These are phyloP conservation scores for Pestalotiopsis sp. DNA, from an alignment of 2,329 filamentous ascomycete species.

Conservation along the genomic window DNA sequence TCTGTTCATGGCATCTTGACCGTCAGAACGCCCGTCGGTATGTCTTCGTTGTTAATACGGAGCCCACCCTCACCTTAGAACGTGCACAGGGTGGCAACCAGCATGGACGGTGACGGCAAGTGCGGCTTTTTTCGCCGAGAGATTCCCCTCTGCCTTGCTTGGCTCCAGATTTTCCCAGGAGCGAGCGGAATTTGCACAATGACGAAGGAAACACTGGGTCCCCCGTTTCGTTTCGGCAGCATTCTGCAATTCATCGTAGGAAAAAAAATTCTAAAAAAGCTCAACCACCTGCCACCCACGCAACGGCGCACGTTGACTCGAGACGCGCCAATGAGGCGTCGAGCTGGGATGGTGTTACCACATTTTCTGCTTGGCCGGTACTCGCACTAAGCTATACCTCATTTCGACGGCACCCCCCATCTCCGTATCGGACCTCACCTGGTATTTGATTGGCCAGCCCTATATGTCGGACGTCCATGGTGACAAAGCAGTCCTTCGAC, in stretches of 20 bases:
- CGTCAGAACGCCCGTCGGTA: background rate
- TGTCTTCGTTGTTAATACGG: background rate
- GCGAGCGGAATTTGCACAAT: constrained; percentile 2
- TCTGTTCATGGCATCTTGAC: background rate
- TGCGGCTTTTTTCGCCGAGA: constrained; percentile 10
- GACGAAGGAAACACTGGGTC: constrained; percentile 4
- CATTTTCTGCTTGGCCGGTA: background rate
- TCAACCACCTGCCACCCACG: background rate
- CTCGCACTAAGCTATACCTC: background rate
- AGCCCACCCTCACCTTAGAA: background rate
- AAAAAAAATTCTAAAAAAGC: no score
- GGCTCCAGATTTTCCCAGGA: background rate
- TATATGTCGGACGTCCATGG: background rate
- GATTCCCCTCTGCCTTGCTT: background rate
- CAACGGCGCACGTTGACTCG: constrained; percentile 4
- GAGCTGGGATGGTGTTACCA: background rate
- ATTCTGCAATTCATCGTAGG: background rate
- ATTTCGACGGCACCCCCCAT: background rate
- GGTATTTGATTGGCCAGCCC: background rate
- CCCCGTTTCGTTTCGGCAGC: background rate
- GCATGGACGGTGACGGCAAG: constrained; percentile 7
- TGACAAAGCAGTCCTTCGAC: background rate
- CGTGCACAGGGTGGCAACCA: background rate
- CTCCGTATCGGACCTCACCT: constrained; percentile 3
- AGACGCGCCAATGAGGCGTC: background rate